Conservation (phyloP, 371 early-diverging fungal genomes). For the Saksenaea oblongispora region DNA sequence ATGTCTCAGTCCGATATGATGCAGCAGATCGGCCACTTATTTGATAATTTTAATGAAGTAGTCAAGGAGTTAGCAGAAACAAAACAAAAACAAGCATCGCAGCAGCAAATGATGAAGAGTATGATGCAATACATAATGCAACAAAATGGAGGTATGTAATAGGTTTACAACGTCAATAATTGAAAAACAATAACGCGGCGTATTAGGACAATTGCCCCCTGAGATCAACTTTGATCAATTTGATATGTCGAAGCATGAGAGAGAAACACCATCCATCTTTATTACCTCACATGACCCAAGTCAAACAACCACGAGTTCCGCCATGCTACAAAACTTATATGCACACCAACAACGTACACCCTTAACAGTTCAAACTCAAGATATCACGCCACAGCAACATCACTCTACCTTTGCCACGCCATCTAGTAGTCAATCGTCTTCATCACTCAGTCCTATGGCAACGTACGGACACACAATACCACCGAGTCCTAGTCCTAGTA, state of each 20-base stretch:
- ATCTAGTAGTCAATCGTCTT: not conserved
- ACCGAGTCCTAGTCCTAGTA: slow-evolving; percentile 19
- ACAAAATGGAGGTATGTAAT: slow-evolving; percentile 41
- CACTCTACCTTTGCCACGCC: not conserved
- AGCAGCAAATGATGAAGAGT: slow-evolving; percentile 58
- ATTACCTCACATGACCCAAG: slow-evolving; percentile 53
- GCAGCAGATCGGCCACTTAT: slow-evolving; percentile 67
- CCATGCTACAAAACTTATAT: slow-evolving; percentile 7
- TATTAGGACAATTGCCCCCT: slow-evolving; percentile 34
- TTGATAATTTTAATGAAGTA: slow-evolving; percentile 65
- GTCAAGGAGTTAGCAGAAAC: slow-evolving; percentile 69
- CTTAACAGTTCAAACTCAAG: slow-evolving; percentile 34
- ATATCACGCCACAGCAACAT: slow-evolving; percentile 2
- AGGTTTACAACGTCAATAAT: slow-evolving; percentile 5
- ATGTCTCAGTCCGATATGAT: slow-evolving; percentile 74
- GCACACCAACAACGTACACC: slow-evolving; percentile 16
- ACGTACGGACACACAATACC: slow-evolving; percentile 1
- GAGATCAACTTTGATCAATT: slow-evolving; percentile 44
- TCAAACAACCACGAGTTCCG: slow-evolving; percentile 10
- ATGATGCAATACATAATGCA: slow-evolving; percentile 57
- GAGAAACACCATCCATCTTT: slow-evolving; percentile 55
- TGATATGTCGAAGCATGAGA: slow-evolving; percentile 11
- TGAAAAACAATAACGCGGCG: not conserved
- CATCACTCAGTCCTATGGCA: not conserved
- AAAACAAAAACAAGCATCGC: slow-evolving; percentile 53